Percentiles rank a stretch among this genome's conserved stretches.
Evolutionary conservation across 495 filamentous ascomycete genomes (phyloP).

Genomic region (Neurospora tetraspora): DNA sequence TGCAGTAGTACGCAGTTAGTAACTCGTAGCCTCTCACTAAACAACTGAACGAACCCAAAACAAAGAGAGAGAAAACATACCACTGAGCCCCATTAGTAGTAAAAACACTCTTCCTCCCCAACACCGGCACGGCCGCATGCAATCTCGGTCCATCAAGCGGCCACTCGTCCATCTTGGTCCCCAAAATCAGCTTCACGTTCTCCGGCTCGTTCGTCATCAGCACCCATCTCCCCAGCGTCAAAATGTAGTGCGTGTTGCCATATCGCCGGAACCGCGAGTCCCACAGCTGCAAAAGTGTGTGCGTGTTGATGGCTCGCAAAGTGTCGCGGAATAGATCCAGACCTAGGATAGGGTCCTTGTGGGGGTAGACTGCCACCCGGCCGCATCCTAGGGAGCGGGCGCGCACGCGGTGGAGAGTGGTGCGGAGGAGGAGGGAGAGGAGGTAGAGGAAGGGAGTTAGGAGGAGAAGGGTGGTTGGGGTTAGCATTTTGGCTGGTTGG

Average conservation of each 20-base stretch:
- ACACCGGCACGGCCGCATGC: constrained; percentile 19
- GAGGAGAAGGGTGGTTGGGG: not conserved
- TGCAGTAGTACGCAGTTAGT: not conserved
- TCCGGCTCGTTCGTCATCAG: constrained; percentile 58
- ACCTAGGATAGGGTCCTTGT: constrained; percentile 34
- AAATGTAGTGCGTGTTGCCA: constrained; percentile 24
- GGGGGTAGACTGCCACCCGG: constrained; percentile 19
- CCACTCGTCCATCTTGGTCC: constrained; percentile 56
- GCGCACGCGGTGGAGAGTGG: not conserved
- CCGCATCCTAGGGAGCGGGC: constrained; percentile 10
- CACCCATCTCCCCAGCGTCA: constrained; percentile 14
- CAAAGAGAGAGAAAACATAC: not conserved
- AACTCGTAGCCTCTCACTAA: not conserved
- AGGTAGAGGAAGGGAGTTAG: constrained; percentile 1
- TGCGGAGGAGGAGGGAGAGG: constrained; percentile 2
- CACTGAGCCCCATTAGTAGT: constrained; percentile 58
- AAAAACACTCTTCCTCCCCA: constrained; percentile 49
- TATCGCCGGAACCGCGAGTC: constrained; percentile 7
- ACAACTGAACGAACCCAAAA: not conserved
- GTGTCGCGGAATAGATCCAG: constrained; percentile 26
- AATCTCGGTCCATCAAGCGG: constrained; percentile 24
- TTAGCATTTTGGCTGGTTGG: not conserved
- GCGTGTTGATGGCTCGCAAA: constrained; percentile 15
- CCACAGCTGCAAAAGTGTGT: constrained; percentile 19
- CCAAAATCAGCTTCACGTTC: constrained; percentile 64